Evolutionary conservation across 495 filamentous ascomycete species (phyloP).

Genomic region (Neurospora tetrasperma): DNA sequence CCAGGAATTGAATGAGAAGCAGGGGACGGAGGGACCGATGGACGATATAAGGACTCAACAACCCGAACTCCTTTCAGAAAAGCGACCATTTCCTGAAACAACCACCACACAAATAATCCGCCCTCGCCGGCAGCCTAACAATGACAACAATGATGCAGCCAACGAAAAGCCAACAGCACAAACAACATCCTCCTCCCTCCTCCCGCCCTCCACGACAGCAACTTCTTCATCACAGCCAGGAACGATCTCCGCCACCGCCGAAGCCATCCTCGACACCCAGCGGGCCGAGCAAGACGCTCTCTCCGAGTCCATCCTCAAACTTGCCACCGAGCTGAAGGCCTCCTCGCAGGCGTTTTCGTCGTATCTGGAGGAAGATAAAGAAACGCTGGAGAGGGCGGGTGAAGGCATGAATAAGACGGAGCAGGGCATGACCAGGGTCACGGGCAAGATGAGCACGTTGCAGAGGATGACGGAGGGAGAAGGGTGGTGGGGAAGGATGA

Average conservation of each 20-base stretch:
- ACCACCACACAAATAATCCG: slow-evolving; percentile 19
- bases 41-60: not conserved
- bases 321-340: slow-evolving; percentile 69
- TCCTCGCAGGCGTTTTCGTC: slow-evolving; percentile 59
- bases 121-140: slow-evolving; percentile 5
- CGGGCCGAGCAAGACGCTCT: slow-evolving; percentile 77
- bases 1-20: not conserved
- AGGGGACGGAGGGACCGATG: not conserved
- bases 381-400: slow-evolving; percentile 55
- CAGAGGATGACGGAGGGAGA: slow-evolving; percentile 69
- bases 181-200: slow-evolving; percentile 27
- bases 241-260: slow-evolving; percentile 29
- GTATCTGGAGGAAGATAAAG: slow-evolving; percentile 62
- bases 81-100: slow-evolving; percentile 8
- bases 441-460: slow-evolving; percentile 62
- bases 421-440: slow-evolving; percentile 61
- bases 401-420: slow-evolving; percentile 68
- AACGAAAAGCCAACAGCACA: slow-evolving; percentile 7
- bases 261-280: slow-evolving; percentile 61
- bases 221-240: slow-evolving; percentile 8
- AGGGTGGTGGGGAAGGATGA: slow-evolving; percentile 77
- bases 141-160: slow-evolving; percentile 4
- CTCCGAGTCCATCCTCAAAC: slow-evolving; percentile 63
- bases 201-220: slow-evolving; percentile 16
- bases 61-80: not conserved